These are phyloP conservation scores for Globisporangium cederbergense DNA, from an alignment of 352 stramenopile species.

Conservation along the genomic window DNA sequence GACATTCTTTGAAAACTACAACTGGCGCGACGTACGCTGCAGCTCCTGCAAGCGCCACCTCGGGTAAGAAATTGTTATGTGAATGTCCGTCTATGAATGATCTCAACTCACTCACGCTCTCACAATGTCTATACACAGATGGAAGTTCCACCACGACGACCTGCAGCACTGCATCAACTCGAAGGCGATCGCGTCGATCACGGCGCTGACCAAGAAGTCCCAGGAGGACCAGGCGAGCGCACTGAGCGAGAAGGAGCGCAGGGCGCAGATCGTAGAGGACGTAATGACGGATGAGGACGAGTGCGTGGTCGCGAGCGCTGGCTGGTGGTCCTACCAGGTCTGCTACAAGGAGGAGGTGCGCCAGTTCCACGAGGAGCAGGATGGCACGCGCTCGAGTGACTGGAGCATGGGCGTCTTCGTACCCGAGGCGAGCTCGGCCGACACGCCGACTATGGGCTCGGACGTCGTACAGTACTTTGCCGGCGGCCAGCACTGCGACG, in stretches of 20 bases:
- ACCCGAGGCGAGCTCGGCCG: conserved; percentile 22
- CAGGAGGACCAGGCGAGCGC: conserved; percentile 36
- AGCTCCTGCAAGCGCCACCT: conserved; percentile 72
- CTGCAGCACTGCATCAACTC: conserved; percentile 67
- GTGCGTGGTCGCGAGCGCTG: conserved; percentile 54
- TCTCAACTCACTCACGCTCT: not conserved
- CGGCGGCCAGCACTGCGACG: conserved; percentile 77
- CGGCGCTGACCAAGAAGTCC: conserved; percentile 29
- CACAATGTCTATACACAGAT: conserved; percentile 26
- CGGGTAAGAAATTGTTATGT: conserved; percentile 29
- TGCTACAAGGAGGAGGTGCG: conserved; percentile 81
- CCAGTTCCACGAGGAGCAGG: conserved; percentile 76
- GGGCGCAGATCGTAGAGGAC: conserved; percentile 42
- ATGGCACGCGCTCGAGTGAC: conserved; percentile 65
- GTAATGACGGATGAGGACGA: conserved; percentile 36
- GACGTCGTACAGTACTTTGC: conserved; percentile 73
- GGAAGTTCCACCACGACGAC: conserved; percentile 82
- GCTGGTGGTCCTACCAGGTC: conserved; percentile 86
- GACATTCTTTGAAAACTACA: conserved; percentile 83
- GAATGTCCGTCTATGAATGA: not conserved
- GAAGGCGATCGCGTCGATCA: conserved; percentile 49
- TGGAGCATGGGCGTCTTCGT: conserved; percentile 84
- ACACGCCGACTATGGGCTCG: conserved; percentile 22
- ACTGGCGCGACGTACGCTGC: conserved; percentile 74
- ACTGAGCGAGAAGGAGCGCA: conserved; percentile 30